Percentiles rank a stretch among this genome's conserved stretches.
Evolutionary conservation across 2,329 filamentous ascomycete genomes (phyloP).

Genomic region (Bipolaris victoriae): DNA sequence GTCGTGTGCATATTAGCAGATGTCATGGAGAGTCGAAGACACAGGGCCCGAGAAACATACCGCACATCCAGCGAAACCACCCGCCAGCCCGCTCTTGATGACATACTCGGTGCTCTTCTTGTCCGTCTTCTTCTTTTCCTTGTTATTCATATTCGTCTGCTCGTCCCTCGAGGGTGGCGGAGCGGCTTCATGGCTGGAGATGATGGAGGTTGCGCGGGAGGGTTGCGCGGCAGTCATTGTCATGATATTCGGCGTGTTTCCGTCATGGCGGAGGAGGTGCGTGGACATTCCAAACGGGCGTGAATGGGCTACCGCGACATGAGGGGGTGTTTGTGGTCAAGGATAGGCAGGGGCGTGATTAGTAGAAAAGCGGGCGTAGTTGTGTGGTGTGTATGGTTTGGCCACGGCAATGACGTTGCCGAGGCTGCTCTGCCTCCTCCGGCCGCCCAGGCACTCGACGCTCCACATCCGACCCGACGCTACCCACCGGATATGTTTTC

Average conservation of each 20-base stretch:
- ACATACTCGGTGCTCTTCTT: constrained; percentile 84
- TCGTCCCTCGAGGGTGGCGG: constrained; percentile 46
- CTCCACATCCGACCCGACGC: constrained; percentile 16
- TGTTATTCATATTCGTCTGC: background rate
- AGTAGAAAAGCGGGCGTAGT: constrained; percentile 12
- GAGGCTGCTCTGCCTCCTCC: constrained; percentile 16
- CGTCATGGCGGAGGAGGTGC: constrained; percentile 47
- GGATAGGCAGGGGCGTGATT: background rate
- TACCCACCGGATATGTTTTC: constrained; percentile 17
- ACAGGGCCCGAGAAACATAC: constrained; percentile 55
- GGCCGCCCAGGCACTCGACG: constrained; percentile 5
- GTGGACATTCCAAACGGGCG: constrained; percentile 45
- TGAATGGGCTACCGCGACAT: constrained; percentile 32
- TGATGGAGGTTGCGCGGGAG: constrained; percentile 21
- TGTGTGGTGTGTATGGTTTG: constrained; percentile 16
- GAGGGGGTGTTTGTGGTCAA: constrained; percentile 2
- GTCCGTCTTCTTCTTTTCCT: constrained; percentile 55
- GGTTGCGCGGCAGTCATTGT: constrained; percentile 37
- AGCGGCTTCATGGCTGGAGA: constrained; percentile 59
- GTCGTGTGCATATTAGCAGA: constrained; percentile 20
- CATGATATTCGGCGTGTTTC: constrained; percentile 42
- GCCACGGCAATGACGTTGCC: constrained; percentile 17
- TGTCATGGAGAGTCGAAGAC: constrained; percentile 38
- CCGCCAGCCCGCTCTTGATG: constrained; percentile 81
- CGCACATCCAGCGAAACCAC: constrained; percentile 88